Evolutionary conservation across 2,329 filamentous ascomycete species (phyloP).

Genomic region (Colletotrichum noveboracense): DNA sequence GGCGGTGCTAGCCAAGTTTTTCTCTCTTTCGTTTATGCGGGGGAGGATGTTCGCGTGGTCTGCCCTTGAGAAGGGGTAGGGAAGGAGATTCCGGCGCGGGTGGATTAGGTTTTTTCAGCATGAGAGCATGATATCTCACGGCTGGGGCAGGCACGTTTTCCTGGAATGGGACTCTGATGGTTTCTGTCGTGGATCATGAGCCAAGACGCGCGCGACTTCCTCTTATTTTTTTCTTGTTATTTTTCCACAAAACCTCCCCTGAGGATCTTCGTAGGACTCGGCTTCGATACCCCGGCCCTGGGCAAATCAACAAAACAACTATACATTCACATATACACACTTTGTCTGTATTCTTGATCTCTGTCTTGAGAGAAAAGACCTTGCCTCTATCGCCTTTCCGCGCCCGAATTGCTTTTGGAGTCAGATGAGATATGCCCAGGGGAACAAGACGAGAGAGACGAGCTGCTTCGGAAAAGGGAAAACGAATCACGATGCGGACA

Average conservation of each 20-base stretch:
- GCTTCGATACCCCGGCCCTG: conserved; percentile 17
- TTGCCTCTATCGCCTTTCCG: neutral
- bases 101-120: neutral
- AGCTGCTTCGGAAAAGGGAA: neutral
- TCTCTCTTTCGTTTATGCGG: conserved; percentile 22
- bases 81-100: neutral
- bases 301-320: conserved; percentile 10
- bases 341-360: conserved; percentile 3
- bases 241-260: neutral
- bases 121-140: conserved; percentile 21
- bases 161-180: conserved; percentile 19
- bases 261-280: conserved; percentile 12
- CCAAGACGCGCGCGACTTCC: neutral
- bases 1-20: conserved; percentile 14
- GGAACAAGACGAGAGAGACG: conserved; percentile 16
- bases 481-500: neutral
- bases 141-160: conserved; percentile 14
- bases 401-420: neutral
- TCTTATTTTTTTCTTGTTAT: neutral
- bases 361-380: neutral
- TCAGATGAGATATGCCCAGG: conserved; percentile 1
- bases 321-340: neutral
- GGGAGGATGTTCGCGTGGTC: neutral
- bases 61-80: neutral
- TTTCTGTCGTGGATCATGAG: conserved; percentile 5